phyloP scores from a whole-genome alignment of 2,329 filamentous ascomycete genomes.

The Paecilomyces sp. region DNA sequence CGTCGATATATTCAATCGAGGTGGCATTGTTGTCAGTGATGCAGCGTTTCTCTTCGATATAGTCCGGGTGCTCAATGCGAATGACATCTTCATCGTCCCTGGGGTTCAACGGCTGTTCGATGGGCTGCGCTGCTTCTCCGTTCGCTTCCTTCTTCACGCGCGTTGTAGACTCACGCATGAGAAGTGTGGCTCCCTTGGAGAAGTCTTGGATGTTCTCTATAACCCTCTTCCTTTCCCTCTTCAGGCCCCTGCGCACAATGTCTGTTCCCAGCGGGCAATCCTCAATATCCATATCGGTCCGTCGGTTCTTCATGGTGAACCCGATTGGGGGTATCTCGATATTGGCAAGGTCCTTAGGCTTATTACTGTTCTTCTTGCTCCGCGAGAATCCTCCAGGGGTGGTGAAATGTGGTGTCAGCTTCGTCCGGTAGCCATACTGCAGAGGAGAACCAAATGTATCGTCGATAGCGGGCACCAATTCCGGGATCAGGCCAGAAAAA shows the following conservation, averaged over 20 bases:
- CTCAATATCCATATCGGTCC: constrained; percentile 83
- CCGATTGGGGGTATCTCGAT: constrained; percentile 68
- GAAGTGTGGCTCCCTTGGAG: constrained; percentile 74
- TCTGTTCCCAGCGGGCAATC: constrained; percentile 94
- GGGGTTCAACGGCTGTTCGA: neutral
- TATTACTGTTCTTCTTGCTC: constrained; percentile 44
- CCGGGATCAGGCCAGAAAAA: constrained; percentile 75
- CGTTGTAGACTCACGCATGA: constrained; percentile 78
- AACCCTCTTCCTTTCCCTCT: constrained; percentile 70
- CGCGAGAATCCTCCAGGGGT: constrained; percentile 53
- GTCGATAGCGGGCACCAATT: constrained; percentile 65
- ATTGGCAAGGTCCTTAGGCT: constrained; percentile 38
- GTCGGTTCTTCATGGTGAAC: constrained; percentile 80
- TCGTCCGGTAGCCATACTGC: constrained; percentile 91
- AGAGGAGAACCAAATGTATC: constrained; percentile 87
- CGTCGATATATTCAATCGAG: constrained; percentile 79
- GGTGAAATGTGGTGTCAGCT: constrained; percentile 94
- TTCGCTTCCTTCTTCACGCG: constrained; percentile 40
- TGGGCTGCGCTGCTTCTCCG: constrained; percentile 9
- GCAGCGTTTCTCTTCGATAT: constrained; percentile 77
- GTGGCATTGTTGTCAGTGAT: constrained; percentile 78
- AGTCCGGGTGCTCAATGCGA: constrained; percentile 49
- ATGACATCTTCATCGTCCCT: constrained; percentile 41
- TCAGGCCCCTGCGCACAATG: constrained; percentile 72
- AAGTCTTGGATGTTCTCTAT: constrained; percentile 63